Evolutionary conservation across 2,329 filamentous ascomycete genomes (phyloP).

Genomic region (Talaromyces sp.): DNA sequence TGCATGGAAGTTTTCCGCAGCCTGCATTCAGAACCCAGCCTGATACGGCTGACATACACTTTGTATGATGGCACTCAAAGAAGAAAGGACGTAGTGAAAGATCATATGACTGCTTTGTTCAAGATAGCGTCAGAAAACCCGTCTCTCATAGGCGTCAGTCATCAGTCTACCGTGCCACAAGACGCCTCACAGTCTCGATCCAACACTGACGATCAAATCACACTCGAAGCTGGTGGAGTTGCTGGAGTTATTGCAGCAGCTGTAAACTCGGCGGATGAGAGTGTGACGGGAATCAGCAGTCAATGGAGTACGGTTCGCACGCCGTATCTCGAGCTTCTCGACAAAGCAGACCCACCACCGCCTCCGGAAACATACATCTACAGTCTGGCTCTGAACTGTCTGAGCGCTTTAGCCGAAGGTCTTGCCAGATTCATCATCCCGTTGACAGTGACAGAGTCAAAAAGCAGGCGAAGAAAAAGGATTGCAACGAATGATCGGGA

Average conservation of each 20-base stretch:
- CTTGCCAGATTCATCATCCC: conserved; percentile 91
- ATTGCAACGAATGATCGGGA: conserved; percentile 37
- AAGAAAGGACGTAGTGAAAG: conserved; percentile 72
- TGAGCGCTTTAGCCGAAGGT: conserved; percentile 85
- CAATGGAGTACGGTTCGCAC: conserved; percentile 88
- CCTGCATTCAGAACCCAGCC: conserved; percentile 73
- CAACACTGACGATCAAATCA: conserved; percentile 71
- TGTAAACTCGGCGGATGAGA: conserved; percentile 62
- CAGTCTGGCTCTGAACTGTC: conserved; percentile 79
- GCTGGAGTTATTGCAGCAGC: conserved; percentile 79
- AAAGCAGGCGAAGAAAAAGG: conserved; percentile 46
- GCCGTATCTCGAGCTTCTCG: conserved; percentile 87
- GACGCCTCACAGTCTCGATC: conserved; percentile 56
- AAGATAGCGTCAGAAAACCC: conserved; percentile 89
- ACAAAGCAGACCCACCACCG: conserved; percentile 78
- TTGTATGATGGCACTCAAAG: conserved; percentile 71
- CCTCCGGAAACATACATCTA: conserved; percentile 94
- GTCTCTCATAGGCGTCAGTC: conserved; percentile 77
- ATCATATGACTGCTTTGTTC: conserved; percentile 85
- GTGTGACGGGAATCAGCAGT: conserved; percentile 71
- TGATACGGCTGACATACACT: conserved; percentile 75
- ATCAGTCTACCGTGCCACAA: conserved; percentile 79
- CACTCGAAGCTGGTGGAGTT: conserved; percentile 82
- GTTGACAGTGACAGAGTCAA: conserved; percentile 74
- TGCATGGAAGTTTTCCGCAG: conserved; percentile 89